Base-by-base conservation (phyloP, 257 asterid species). In the Ophiorrhiza pumila region DNA sequence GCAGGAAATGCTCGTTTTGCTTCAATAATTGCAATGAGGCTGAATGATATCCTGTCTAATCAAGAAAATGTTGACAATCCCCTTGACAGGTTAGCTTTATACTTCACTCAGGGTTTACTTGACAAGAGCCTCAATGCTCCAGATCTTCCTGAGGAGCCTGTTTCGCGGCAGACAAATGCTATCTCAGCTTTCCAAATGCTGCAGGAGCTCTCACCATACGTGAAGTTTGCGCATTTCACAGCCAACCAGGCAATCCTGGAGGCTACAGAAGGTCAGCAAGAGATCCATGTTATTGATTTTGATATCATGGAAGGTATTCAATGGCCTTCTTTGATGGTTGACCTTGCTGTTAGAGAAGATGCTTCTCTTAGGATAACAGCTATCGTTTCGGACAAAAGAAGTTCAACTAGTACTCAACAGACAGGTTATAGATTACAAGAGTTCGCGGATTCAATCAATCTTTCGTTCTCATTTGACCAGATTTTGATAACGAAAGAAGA, bases 301-400 rank as follows among this genome's bases (percentile, higher is more conserved):
- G 87, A 83, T 39, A 70, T 83, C 67, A 60, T 78, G 79, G 85
- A 83, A 57, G 87, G 87, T 9, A 80, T 78, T 34, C 87, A 83
- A 47, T 83, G 87, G 87, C 85, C 85, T 52, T 74, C 85, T 27
- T 68, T 83, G 70, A 83, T 83, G 85, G 78, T 56, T 46, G 87
- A 83, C 39, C 72, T 80, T 7, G 77, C 78, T 4, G 53, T 25
- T 25, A 78, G 79, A 67, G 72, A 58, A 27, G 71, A 64, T n/a
- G 46, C 81, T 7, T 80, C 81, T 15, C 79, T 83, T 7, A 83
- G 87, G 56, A 80, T 83, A 64, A 80, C 87, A 22, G 83, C 83
- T 3, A 41, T 80, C 25, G 56, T 78, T 47, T 22, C 27, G 11
- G 80, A 80, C 57, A 25, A 62, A 20, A 57, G 27, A 27, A 68